Conservation (phyloP, 306 rosid genomes). For the Vigna nakashimae region DNA sequence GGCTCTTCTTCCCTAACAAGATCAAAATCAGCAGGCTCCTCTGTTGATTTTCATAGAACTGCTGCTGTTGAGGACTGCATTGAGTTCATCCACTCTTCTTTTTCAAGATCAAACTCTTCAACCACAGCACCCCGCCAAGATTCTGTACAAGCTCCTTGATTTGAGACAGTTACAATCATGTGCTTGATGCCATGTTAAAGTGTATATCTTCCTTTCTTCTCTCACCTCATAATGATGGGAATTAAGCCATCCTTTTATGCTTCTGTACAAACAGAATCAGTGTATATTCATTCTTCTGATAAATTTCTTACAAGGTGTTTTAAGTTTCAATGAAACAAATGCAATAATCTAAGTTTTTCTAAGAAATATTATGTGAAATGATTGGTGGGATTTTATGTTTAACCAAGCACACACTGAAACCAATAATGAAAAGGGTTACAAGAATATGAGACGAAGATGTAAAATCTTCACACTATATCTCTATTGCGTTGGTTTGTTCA, state of each 20-base stretch:
- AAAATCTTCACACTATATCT: constrained; percentile 17
- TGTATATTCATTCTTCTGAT: constrained; percentile 34
- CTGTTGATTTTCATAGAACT: constrained; percentile 63
- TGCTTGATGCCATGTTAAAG: constrained; percentile 14
- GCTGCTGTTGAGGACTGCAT: constrained; percentile 91
- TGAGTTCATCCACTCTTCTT: constrained; percentile 81
- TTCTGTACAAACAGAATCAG: constrained; percentile 13
- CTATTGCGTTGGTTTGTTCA: background rate
- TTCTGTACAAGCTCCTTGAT: constrained; percentile 23
- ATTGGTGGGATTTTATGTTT: constrained; percentile 10
- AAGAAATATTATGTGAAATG: constrained; percentile 14
- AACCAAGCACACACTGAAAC: background rate
- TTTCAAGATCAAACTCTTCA: constrained; percentile 66
- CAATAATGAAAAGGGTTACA: constrained; percentile 1
- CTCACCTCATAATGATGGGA: background rate
- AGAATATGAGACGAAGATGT: constrained; percentile 1
- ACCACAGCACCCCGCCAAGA: constrained; percentile 42
- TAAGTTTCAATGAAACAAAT: constrained; percentile 22
- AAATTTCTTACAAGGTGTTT: constrained; percentile 19
- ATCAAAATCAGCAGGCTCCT: constrained; percentile 60
- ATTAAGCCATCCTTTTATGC: background rate
- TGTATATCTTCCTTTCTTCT: constrained; percentile 23
- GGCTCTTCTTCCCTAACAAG: constrained; percentile 50
- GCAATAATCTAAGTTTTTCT: background rate
- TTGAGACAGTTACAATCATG: constrained; percentile 31